Evolutionary conservation across 495 filamentous ascomycete genomes (phyloP).

Genomic region (Massariosphaeria phaeospora): DNA sequence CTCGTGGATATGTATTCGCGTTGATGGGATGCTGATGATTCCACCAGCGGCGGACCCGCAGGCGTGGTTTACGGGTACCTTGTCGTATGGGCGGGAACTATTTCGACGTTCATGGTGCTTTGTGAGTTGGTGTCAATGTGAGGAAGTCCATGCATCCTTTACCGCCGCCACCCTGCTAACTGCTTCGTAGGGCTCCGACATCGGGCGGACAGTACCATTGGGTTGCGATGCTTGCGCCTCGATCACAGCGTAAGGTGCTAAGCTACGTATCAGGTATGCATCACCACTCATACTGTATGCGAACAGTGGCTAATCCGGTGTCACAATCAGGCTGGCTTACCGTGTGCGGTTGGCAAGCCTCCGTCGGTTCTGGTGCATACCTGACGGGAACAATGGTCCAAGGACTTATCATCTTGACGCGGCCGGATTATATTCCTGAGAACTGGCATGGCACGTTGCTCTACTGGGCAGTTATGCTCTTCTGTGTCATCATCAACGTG

Average conservation of each 20-base stretch:
- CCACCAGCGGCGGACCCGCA: constrained; percentile 5
- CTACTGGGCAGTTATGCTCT: constrained; percentile 46
- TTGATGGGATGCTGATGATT: background rate
- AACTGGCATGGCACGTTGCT: constrained; percentile 57
- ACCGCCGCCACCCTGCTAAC: background rate
- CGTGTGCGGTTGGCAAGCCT: constrained; percentile 55
- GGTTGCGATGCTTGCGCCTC: constrained; percentile 33
- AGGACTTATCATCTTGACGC: constrained; percentile 51
- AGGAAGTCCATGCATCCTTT: too few species aligned
- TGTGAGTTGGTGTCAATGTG: constrained; percentile 33
- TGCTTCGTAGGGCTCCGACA: constrained; percentile 24
- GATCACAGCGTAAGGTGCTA: constrained; percentile 17
- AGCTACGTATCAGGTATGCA: constrained; percentile 39
- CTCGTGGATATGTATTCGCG: background rate
- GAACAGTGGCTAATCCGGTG: background rate
- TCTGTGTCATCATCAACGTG: constrained; percentile 55
- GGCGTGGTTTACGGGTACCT: constrained; percentile 13
- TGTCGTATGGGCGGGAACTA: constrained; percentile 11
- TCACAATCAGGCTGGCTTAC: constrained; percentile 48
- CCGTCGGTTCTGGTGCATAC: constrained; percentile 49
- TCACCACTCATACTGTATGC: background rate
- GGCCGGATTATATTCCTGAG: constrained; percentile 45
- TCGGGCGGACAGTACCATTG: constrained; percentile 39
- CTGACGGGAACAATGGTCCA: constrained; percentile 54
- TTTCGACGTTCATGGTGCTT: background rate